phyloP scores from a whole-genome alignment of 2,329 filamentous ascomycete genomes.

The Aspergillus sp. region DNA sequence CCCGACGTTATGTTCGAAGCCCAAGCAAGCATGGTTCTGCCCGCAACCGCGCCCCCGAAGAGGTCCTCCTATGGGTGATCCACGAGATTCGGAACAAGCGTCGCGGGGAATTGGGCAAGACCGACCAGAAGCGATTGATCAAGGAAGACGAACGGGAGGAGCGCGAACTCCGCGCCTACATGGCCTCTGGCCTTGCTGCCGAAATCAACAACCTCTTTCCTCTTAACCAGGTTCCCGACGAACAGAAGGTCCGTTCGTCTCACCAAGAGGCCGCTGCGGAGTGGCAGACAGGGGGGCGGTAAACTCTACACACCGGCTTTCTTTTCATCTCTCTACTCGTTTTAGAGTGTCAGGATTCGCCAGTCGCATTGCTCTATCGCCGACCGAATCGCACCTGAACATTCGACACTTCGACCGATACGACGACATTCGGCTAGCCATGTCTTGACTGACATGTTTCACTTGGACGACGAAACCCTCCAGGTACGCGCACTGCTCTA shows the following conservation, averaged over 20 bases:
- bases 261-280: slow-evolving; percentile 28
- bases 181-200: slow-evolving; percentile 38
- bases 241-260: slow-evolving; percentile 36
- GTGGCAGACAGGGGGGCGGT: slow-evolving; percentile 12
- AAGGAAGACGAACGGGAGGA: slow-evolving; percentile 46
- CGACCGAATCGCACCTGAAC: background rate
- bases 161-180: slow-evolving; percentile 40
- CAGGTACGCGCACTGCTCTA: background rate
- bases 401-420: background rate
- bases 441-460: background rate
- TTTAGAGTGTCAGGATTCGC: background rate
- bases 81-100: slow-evolving; percentile 83
- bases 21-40: slow-evolving; percentile 57
- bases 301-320: background rate
- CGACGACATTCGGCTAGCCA: background rate
- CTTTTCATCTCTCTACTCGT: background rate
- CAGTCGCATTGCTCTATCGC: background rate
- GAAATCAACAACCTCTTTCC: slow-evolving; percentile 40
- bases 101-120: slow-evolving; percentile 73
- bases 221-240: slow-evolving; percentile 23
- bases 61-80: slow-evolving; percentile 84
- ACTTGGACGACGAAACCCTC: background rate
- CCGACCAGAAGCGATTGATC: slow-evolving; percentile 51
- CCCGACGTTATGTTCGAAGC: slow-evolving; percentile 55
- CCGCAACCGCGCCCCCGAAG: slow-evolving; percentile 74